Conservation (phyloP, 768 basidiomycete genomes). For the Tylopilus subfusipes region DNA sequence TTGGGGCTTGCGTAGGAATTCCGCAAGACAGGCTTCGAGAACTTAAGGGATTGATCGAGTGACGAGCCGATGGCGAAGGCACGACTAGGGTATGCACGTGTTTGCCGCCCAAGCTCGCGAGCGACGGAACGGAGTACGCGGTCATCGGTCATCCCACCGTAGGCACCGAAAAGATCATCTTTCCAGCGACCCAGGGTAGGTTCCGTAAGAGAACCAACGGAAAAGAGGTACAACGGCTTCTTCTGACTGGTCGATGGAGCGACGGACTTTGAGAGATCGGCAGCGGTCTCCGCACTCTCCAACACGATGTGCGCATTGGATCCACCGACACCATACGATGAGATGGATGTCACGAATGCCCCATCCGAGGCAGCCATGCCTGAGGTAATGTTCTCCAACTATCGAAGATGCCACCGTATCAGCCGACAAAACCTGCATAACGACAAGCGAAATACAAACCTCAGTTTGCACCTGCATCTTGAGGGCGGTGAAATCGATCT, state of each 20-base stretch:
- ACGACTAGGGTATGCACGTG: constrained; percentile 29
- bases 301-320: constrained; percentile 34
- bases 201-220: constrained; percentile 29
- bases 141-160: constrained; percentile 18
- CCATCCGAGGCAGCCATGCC: constrained; percentile 30
- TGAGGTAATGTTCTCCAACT: constrained; percentile 24
- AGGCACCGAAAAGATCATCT: constrained; percentile 16
- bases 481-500: constrained; percentile 22
- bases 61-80: constrained; percentile 24
- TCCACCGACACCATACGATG: constrained; percentile 34
- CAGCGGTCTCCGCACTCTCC: constrained; percentile 22
- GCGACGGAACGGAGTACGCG: constrained; percentile 25
- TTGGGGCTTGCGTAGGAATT: constrained; percentile 26
- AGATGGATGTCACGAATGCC: constrained; percentile 31
- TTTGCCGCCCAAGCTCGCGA: constrained; percentile 28
- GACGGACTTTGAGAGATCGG: constrained; percentile 10
- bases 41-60: constrained; percentile 23
- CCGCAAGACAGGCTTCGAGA: constrained; percentile 29
- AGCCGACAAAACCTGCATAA: background rate
- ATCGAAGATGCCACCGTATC: background rate
- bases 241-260: background rate
- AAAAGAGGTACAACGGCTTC: constrained; percentile 25
- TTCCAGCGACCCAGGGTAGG: constrained; percentile 24
- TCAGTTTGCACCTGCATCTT: constrained; percentile 29
- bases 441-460: constrained; percentile 1